phyloP scores from a whole-genome alignment of 495 filamentous ascomycete genomes.

The Aspergillus ostianus region DNA sequence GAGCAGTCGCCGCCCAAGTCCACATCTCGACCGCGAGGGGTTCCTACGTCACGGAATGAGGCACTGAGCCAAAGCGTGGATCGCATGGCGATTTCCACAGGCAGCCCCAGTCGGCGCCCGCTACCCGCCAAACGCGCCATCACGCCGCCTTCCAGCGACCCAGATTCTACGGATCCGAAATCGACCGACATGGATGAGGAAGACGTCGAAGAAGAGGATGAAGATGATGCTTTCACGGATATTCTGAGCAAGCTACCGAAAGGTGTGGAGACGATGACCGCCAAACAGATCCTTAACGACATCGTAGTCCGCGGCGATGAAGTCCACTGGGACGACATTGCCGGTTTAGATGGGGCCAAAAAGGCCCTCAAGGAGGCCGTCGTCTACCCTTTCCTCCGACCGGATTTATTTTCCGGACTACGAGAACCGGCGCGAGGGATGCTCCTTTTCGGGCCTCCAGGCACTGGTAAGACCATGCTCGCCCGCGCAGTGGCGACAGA shows the following conservation, averaged over 20 bases:
- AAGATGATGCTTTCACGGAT: slow-evolving; percentile 50
- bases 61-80: slow-evolving; percentile 24
- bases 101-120: slow-evolving; percentile 25
- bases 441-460: slow-evolving; percentile 94
- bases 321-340: slow-evolving; percentile 93
- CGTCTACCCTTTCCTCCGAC: slow-evolving; percentile 94
- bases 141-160: slow-evolving; percentile 47
- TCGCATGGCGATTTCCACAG: slow-evolving; percentile 27
- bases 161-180: slow-evolving; percentile 35
- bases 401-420: slow-evolving; percentile 92
- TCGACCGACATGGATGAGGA: slow-evolving; percentile 33
- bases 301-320: slow-evolving; percentile 94
- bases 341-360: slow-evolving; percentile 88
- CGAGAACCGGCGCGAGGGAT: slow-evolving; percentile 93
- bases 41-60: slow-evolving; percentile 23
- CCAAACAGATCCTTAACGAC: slow-evolving; percentile 91
- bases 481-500: slow-evolving; percentile 94
- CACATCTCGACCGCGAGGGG: slow-evolving; percentile 19
- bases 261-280: slow-evolving; percentile 77
- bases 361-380: slow-evolving; percentile 92
- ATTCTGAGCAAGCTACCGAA: slow-evolving; percentile 74
- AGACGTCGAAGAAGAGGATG: slow-evolving; percentile 35
- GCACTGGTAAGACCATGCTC: slow-evolving; percentile 98
- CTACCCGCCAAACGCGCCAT: slow-evolving; percentile 28
- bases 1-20: slow-evolving; percentile 27